Evolutionary conservation across 106 monocot species (phyloP).

Genomic region (Platanthera zijinensis): DNA sequence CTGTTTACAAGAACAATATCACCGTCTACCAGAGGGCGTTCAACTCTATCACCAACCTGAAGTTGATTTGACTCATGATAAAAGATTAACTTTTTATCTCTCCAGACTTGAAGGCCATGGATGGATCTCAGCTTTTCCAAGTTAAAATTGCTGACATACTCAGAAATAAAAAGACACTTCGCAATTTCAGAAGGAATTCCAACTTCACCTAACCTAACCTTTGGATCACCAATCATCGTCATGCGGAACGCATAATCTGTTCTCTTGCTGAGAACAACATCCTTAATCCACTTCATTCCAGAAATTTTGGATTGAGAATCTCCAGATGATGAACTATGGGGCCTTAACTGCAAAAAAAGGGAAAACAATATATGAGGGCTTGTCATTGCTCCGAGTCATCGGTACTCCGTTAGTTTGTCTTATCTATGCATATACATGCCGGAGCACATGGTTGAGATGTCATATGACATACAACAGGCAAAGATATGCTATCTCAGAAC

Average conservation of each 20-base stretch:
- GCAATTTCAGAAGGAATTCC: conserved; percentile 55
- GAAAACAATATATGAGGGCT: background rate
- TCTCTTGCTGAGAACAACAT: conserved; percentile 68
- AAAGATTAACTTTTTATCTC: conserved; percentile 27
- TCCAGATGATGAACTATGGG: conserved; percentile 16
- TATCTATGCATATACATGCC: background rate
- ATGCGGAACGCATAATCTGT: conserved; percentile 68
- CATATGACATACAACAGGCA: background rate
- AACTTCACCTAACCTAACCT: conserved; percentile 65
- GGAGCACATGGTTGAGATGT: background rate
- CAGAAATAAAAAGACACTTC: conserved; percentile 31
- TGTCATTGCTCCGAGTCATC: background rate
- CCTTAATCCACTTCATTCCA: conserved; percentile 77
- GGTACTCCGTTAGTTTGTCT: background rate
- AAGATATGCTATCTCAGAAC: background rate
- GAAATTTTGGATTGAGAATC: conserved; percentile 21
- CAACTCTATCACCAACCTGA: conserved; percentile 52
- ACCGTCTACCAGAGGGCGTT: conserved; percentile 69
- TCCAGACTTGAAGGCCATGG: conserved; percentile 24
- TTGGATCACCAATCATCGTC: conserved; percentile 84
- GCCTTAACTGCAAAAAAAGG: conserved; percentile 34
- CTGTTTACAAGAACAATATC: conserved; percentile 72
- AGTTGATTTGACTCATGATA: conserved; percentile 25
- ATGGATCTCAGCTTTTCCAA: conserved; percentile 24
- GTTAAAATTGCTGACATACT: conserved; percentile 50